Conservation (phyloP, 345 rosid species). For the Brassica nigra region DNA sequence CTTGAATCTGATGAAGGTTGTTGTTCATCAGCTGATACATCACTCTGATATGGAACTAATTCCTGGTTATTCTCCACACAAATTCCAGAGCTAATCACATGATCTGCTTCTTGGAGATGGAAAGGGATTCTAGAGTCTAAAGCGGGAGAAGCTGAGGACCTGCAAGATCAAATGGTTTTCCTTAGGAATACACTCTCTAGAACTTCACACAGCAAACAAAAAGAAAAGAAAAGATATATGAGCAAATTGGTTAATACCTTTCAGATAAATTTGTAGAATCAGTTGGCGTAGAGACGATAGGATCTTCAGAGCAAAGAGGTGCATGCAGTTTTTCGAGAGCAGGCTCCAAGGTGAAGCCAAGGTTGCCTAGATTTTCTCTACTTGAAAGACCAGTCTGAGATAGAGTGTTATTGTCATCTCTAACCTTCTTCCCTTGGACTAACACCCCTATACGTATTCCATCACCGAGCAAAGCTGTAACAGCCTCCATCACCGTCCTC, state of each 20-base stretch:
- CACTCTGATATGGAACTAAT: constrained; percentile 46
- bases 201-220: constrained; percentile 8
- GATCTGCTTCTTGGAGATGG: constrained; percentile 31
- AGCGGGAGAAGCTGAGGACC: constrained; percentile 48
- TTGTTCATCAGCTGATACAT: constrained; percentile 44
- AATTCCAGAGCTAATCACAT: constrained; percentile 37
- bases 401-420: constrained; percentile 80
- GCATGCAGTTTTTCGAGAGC: constrained; percentile 40
- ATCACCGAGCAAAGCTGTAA: constrained; percentile 74
- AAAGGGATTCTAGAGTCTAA: constrained; percentile 43
- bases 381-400: constrained; percentile 75
- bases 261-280: constrained; percentile 38
- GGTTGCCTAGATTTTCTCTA: constrained; percentile 56
- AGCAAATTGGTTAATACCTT: constrained; percentile 49
- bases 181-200: constrained; percentile 23
- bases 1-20: constrained; percentile 47
- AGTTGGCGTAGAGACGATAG: constrained; percentile 40
- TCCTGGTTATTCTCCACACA: constrained; percentile 50
- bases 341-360: constrained; percentile 90
- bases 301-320: constrained; percentile 51
- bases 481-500: constrained; percentile 84
- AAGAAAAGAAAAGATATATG: constrained; percentile 16
- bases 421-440: constrained; percentile 84
- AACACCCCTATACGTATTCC: constrained; percentile 77
- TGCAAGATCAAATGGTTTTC: constrained; percentile 35